Evolutionary conservation across 2,329 filamentous ascomycete species (phyloP), one percentile per base, ranked within the genome.

Genomic region (Cladosporium sp.): DNA sequence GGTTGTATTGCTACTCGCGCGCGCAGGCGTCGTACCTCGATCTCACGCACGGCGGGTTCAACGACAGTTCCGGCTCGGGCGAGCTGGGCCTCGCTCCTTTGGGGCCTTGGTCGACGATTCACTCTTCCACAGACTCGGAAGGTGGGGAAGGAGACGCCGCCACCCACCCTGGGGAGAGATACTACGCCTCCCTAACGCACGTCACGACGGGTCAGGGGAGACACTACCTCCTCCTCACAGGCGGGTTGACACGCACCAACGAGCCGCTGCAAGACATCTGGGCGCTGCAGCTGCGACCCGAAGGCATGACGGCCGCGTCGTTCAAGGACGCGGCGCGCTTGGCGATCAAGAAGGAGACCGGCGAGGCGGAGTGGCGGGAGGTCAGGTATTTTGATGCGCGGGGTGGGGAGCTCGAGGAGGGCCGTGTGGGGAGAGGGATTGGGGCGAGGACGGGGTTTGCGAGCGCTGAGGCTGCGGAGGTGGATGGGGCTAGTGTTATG

Each of bases 141-240:
- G 59, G 71, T 7, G 55, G 57, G 22, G 0, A n/a, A n/a, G n/a
- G n/a, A n/a, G n/a, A n/a, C n/a, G n/a, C n/a, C n/a, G 64, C 35
- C 9, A 38, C 68, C 0, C 71, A 70, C 0, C 77, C 77, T 2
- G 65, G 64, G 22, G 65, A 70, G 7, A 68, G 76, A 3, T 66
- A 63, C 3, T 69, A 70, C 12, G 71, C 72, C 1, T 72, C 70
- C 1, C 59, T 80, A 8, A 57, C 75, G 2, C 69, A 71, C 8
- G 60, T 80, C 7, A 72, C 70, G 0, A 78, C 76, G 0, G 77
- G 77, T 8, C 73, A 75, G 53, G 77, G 77, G 4, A 69, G 78
- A 8, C 66, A 74, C 35, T 80, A 78, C 56, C 67, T 80, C 1
- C 62, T 79, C 2, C 73, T 76, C 35, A 62, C 79, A 49, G 73